These are phyloP conservation scores for Haematococcus sp. DNA, from an alignment of 139 green algal genomes.

Conservation along the genomic window DNA sequence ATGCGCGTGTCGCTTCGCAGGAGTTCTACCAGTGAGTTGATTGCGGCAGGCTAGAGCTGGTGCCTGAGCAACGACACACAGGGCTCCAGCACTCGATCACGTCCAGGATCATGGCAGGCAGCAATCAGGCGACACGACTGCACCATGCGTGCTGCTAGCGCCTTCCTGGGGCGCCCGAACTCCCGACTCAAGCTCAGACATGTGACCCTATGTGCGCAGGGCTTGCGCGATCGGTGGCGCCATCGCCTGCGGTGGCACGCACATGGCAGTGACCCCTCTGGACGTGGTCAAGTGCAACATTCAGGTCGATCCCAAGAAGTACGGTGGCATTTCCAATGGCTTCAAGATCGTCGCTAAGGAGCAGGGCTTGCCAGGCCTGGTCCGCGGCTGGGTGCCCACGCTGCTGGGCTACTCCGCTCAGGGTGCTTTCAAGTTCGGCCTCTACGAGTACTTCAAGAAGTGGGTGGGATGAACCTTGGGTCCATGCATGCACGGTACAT, in stretches of 20 bases:
- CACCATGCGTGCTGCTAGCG: no score
- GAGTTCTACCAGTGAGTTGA: slow-evolving; percentile 65
- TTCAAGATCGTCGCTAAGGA: slow-evolving; percentile 70
- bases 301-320: slow-evolving; percentile 57
- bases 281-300: slow-evolving; percentile 97
- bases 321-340: slow-evolving; percentile 63
- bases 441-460: slow-evolving; percentile 95
- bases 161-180: no score
- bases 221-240: slow-evolving; percentile 71
- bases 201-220: slow-evolving; percentile 8
- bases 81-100: no score
- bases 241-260: slow-evolving; percentile 58
- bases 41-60: no score
- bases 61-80: no score
- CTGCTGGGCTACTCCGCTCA: slow-evolving; percentile 83
- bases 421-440: slow-evolving; percentile 89
- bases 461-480: slow-evolving; percentile 31
- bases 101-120: no score
- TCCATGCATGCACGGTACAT: no score
- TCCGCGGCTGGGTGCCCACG: slow-evolving; percentile 83
- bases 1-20: not conserved
- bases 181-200: not conserved
- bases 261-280: slow-evolving; percentile 79
- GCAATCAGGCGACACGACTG: no score
- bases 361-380: slow-evolving; percentile 64